These are phyloP conservation scores for Penicillium canescens DNA, from an alignment of 495 filamentous ascomycete species.

Conservation along the genomic window DNA sequence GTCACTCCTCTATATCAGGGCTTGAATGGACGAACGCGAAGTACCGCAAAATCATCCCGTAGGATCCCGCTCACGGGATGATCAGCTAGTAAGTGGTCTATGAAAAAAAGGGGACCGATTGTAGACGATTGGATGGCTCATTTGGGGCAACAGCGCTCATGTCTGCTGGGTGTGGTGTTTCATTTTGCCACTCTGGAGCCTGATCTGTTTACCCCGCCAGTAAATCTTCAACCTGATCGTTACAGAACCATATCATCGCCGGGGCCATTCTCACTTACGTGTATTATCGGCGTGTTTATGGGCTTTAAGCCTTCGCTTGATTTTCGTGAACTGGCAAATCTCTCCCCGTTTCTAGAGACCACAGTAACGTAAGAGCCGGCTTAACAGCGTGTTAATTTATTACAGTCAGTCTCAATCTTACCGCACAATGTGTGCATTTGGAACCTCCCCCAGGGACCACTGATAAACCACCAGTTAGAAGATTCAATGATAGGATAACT, in stretches of 20 bases:
- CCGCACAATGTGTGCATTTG: not conserved
- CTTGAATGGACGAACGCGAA: not conserved
- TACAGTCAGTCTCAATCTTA: not conserved
- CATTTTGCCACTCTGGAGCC: too few relatives aligned
- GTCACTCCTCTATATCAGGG: not conserved
- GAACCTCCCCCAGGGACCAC: too few relatives aligned
- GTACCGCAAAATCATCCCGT: not conserved
- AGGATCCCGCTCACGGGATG: not conserved
- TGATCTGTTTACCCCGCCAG: too few relatives aligned
- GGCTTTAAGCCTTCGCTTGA: not conserved
- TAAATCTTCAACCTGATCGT: too few relatives aligned
- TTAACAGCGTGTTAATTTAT: not conserved
- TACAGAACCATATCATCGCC: too few relatives aligned
- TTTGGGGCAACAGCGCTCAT: too few relatives aligned
- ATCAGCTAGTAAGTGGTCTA: slow-evolving; percentile 6
- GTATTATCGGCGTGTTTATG: not conserved
- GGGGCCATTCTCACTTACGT: not conserved
- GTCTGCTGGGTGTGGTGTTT: too few relatives aligned
- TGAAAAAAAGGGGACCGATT: not conserved
- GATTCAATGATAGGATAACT: too few relatives aligned
- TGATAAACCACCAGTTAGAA: too few relatives aligned
- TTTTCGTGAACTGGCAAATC: not conserved
- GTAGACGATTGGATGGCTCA: too few relatives aligned
- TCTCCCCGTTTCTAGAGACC: not conserved
- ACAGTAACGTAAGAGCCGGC: not conserved